These are phyloP conservation scores for Auricularia cornea DNA, from an alignment of 768 basidiomycete genomes.

Conservation along the genomic window DNA sequence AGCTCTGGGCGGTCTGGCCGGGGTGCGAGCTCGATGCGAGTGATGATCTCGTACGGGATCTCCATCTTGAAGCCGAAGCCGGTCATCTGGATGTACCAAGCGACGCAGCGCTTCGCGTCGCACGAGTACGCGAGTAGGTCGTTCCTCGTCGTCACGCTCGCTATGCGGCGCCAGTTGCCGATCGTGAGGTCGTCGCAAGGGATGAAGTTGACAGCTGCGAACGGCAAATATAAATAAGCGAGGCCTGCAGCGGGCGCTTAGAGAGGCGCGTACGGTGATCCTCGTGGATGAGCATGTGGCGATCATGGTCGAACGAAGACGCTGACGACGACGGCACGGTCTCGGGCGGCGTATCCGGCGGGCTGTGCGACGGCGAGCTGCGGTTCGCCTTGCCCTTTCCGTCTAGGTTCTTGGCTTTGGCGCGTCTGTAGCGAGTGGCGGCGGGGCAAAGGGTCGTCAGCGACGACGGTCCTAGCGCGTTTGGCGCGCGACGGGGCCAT, in stretches of 20 bases:
- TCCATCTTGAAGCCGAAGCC: slow-evolving; percentile 83
- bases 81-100: slow-evolving; percentile 70
- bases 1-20: slow-evolving; percentile 35
- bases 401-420: slow-evolving; percentile 70
- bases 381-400: slow-evolving; percentile 39
- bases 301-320: slow-evolving; percentile 44
- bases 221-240: not conserved
- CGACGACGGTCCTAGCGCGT: not conserved
- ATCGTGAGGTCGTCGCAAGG: slow-evolving; percentile 68
- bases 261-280: slow-evolving; percentile 51
- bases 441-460: not conserved
- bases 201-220: slow-evolving; percentile 61
- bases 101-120: slow-evolving; percentile 54
- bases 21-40: slow-evolving; percentile 46
- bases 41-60: slow-evolving; percentile 57
- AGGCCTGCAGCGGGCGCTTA: not conserved
- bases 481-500: slow-evolving; percentile 11
- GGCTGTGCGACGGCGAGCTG: slow-evolving; percentile 17
- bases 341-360: slow-evolving; percentile 44
- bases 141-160: slow-evolving; percentile 42
- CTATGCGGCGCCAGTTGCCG: slow-evolving; percentile 72
- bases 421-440: slow-evolving; percentile 41
- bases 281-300: slow-evolving; percentile 64
- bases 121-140: slow-evolving; percentile 73
- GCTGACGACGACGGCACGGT: slow-evolving; percentile 39